Evolutionary conservation across 768 basidiomycete species (phyloP), one percentile per base, ranked within the genome.

Genomic region (Trametes coccinea): DNA sequence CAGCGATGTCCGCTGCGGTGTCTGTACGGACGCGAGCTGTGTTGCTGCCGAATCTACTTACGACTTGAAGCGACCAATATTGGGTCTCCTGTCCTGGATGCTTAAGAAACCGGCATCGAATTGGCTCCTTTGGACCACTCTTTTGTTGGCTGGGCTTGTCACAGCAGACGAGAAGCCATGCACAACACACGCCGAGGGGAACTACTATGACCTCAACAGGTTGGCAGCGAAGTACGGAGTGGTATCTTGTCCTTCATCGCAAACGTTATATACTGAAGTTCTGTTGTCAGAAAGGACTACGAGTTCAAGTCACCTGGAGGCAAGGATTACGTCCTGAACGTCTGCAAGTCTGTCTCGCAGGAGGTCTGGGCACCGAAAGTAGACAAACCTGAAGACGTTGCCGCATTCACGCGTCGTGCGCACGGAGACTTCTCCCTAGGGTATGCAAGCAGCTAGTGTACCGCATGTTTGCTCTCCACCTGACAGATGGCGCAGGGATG

Each of bases 351-450:
- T 6, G 80, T 90, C 0, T 70, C 71, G 46, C 79, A 76, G 14
- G 88, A 92, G 27, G 73, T 81, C 0, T 90, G 85, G 81, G 80
- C 82, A 30, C 71, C 83, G 7, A 80, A 83, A 41, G 79, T 85
- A 37, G 77, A 83, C 22, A 74, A 81, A 27, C 72, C 78, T 14
- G 77, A 76, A 16, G 78, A 87, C 44, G 80, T 92, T 17, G 90
- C 78, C 4, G 90, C 81, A 1, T 82, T 89, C 61, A 79, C 87
- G 41, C 81, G 83, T 43, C 79, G 78, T 51, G 83, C 74, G 49
- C 88, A 83, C 60, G 83, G 87, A 0, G 86, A 90, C 71, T 86
- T 92, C 72, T 84, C 84, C 6, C 80, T 92, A 39, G 91, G 91
- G 90, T 89, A 65, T 53, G 78, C 44, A 11, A 2, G 8, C 39